Evolutionary conservation across 768 basidiomycete species (phyloP), one percentile per base, ranked within the genome.

Genomic region (Nevesoporus exiguus): DNA sequence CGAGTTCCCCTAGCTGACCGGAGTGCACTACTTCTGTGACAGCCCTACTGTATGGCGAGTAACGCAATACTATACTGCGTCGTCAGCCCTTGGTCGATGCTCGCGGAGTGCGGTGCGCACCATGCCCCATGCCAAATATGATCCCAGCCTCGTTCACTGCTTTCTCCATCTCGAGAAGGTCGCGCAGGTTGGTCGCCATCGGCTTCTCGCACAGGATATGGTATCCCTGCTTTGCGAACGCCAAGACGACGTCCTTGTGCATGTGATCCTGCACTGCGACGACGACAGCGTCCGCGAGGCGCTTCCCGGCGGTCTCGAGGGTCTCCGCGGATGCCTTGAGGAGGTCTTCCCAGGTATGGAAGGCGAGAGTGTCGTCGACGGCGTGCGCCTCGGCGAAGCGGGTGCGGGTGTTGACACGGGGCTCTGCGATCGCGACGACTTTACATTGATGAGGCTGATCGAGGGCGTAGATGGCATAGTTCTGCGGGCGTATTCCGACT

Each of bases 151-250:
- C 77, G 68, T 81, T 84, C 29, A 94, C 77, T 0, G 83, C 88
- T 30, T 75, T 73, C 57, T 89, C 84, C 76, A 94, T 93, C 66
- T 74, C 77, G 46, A 94, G 66, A 55, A 92, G 89, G 58, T 90
- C 90, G 49, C 79, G 75, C 34, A 88, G 62, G 49, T 68, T 80
- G 5, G 88, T 93, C 1, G 91, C 89, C 87, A 95, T 90, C 0
- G 93, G 93, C 66, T 95, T 95, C 78, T 95, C 93, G 69, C 93
- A 94, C 21, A 95, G 77, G 52, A 95, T 89, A 61, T 93, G 85
- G 64, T 94, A 94, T 1, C 90, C 90, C 63, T 90, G 90, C 39
- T 76, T 78, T 0, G 85, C 85, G 71, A 92, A 93, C 0, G 85
- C 88, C 9, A 80, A 65, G 0, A 87, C 80, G 7, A 91, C 85